phyloP scores from a whole-genome alignment of 2,329 filamentous ascomycete species.

The Botrytis fabae region DNA sequence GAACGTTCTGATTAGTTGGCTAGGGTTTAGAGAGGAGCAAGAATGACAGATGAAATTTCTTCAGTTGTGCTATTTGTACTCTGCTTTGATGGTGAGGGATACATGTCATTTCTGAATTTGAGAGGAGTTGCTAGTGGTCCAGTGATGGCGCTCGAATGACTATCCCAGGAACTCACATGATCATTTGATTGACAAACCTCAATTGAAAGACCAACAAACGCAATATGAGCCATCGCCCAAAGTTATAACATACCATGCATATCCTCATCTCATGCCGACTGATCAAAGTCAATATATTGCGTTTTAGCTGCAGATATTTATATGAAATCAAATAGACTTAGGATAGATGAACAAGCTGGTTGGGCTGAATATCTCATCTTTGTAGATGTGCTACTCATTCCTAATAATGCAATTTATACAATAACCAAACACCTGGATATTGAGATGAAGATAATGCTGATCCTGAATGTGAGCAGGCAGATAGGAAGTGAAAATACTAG shows the following conservation, averaged over 20 bases:
- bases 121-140: not conserved
- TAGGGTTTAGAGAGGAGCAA: not conserved
- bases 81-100: not conserved
- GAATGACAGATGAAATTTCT: accelerated
- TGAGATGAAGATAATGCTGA: not conserved
- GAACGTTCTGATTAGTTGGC: slow-evolving; percentile 39
- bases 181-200: not conserved
- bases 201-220: not conserved
- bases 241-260: not conserved
- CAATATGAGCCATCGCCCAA: not conserved
- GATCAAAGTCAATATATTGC: not conserved
- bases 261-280: not conserved
- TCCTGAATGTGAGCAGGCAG: not conserved
- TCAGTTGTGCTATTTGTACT: not conserved
- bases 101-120: not conserved
- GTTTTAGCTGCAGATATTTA: not conserved
- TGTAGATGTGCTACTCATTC: not conserved
- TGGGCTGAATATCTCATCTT: not conserved
- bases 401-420: not conserved
- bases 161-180: not conserved
- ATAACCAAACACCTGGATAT: not conserved
- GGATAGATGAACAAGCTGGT: not conserved
- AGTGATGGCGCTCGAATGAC: not conserved
- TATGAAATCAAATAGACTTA: not conserved
- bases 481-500: not conserved